These are phyloP conservation scores for Craterostigma plantagineum DNA, from an alignment of 257 asterid genomes.

Conservation along the genomic window DNA sequence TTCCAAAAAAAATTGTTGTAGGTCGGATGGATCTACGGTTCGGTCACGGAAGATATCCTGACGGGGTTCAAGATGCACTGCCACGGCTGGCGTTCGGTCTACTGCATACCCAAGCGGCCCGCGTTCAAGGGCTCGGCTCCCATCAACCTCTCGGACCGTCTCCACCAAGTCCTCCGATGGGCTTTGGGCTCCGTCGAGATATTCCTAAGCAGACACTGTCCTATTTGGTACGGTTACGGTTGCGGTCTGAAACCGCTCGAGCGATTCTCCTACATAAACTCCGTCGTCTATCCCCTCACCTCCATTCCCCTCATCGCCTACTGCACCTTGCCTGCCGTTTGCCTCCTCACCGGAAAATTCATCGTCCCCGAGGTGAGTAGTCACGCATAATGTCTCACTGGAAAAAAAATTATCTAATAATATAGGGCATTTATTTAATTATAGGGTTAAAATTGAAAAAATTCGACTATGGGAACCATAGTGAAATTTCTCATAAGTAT, in stretches of 20 bases:
- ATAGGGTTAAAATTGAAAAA: too few relatives aligned
- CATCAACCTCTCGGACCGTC: slow-evolving; percentile 89
- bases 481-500: too few relatives aligned
- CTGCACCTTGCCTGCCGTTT: slow-evolving; percentile 85
- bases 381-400: too few relatives aligned
- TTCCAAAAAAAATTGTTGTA: slow-evolving; percentile 15
- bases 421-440: too few relatives aligned
- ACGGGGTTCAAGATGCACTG: slow-evolving; percentile 98
- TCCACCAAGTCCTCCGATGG: slow-evolving; percentile 97
- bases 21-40: slow-evolving; percentile 98
- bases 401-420: too few relatives aligned
- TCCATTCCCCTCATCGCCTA: slow-evolving; percentile 80
- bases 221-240: slow-evolving; percentile 94
- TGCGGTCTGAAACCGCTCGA: slow-evolving; percentile 92
- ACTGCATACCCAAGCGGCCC: slow-evolving; percentile 70
- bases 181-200: slow-evolving; percentile 95
- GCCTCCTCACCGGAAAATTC: slow-evolving; percentile 84
- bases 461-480: too few relatives aligned
- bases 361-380: slow-evolving; percentile 84
- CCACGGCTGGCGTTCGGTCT: slow-evolving; percentile 96
- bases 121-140: slow-evolving; percentile 97
- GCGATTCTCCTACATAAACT: slow-evolving; percentile 82
- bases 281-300: slow-evolving; percentile 80
- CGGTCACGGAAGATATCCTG: slow-evolving; percentile 93
- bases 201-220: slow-evolving; percentile 80